phyloP scores from a whole-genome alignment of 2,329 filamentous ascomycete species.

The Epichloe uncinata region DNA sequence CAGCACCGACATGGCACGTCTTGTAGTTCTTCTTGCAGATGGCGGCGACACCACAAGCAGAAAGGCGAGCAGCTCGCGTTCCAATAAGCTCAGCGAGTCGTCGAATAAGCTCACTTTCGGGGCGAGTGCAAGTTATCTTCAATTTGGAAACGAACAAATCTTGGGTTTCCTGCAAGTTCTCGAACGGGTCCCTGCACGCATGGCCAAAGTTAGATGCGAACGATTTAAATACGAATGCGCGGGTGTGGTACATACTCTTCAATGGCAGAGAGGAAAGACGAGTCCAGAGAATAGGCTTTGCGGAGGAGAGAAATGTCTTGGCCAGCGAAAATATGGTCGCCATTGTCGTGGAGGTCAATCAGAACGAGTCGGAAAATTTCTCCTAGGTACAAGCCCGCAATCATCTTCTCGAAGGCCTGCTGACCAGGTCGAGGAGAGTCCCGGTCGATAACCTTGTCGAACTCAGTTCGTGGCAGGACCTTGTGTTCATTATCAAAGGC shows the following conservation, averaged over 20 bases:
- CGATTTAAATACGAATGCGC: background rate
- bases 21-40: slow-evolving; percentile 87
- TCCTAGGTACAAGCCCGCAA: slow-evolving; percentile 84
- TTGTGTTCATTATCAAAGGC: slow-evolving; percentile 91
- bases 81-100: slow-evolving; percentile 88
- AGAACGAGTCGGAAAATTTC: slow-evolving; percentile 87
- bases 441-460: slow-evolving; percentile 78
- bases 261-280: slow-evolving; percentile 84
- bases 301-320: slow-evolving; percentile 72
- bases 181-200: slow-evolving; percentile 64
- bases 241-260: slow-evolving; percentile 53
- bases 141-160: slow-evolving; percentile 73
- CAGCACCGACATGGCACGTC: slow-evolving; percentile 85
- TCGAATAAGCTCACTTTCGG: slow-evolving; percentile 81
- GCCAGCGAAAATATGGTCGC: slow-evolving; percentile 64
- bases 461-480: slow-evolving; percentile 72
- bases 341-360: slow-evolving; percentile 71
- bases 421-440: slow-evolving; percentile 87
- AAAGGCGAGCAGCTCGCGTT: slow-evolving; percentile 83
- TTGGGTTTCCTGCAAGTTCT: slow-evolving; percentile 82
- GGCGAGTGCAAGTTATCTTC: slow-evolving; percentile 52
- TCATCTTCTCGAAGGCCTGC: slow-evolving; percentile 97
- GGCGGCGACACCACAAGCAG: slow-evolving; percentile 86
- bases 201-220: background rate
- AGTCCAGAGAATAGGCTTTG: slow-evolving; percentile 80